Conservation (phyloP, 257 asterid species). For the Misopates orontium region DNA sequence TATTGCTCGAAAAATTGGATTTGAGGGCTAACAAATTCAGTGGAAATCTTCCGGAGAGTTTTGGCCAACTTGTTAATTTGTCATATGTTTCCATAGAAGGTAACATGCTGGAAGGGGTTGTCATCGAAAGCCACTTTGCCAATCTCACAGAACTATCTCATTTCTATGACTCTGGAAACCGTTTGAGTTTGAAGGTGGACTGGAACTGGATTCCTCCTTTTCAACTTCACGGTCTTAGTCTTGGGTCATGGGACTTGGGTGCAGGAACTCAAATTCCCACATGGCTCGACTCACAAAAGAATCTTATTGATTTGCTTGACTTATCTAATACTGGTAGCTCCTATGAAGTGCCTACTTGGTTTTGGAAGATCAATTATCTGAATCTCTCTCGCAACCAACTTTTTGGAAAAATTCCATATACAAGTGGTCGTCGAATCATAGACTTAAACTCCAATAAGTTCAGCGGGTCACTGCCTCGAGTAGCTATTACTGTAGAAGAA, state of each 20-base stretch:
- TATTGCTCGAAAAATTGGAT: slow-evolving; percentile 24
- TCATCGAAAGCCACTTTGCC: slow-evolving; percentile 33
- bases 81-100: not conserved
- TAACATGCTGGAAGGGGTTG: slow-evolving; percentile 37
- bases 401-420: slow-evolving; percentile 29
- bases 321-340: slow-evolving; percentile 32
- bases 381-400: slow-evolving; percentile 37
- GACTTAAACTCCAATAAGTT: slow-evolving; percentile 36
- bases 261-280: slow-evolving; percentile 21
- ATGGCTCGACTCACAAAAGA: slow-evolving; percentile 35
- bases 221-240: not conserved
- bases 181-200: slow-evolving; percentile 27
- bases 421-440: not conserved
- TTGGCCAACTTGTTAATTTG: slow-evolving; percentile 33
- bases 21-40: slow-evolving; percentile 24
- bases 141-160: slow-evolving; percentile 24
- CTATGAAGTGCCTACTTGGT: slow-evolving; percentile 33
- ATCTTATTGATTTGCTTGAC: not conserved
- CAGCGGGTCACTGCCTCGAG: slow-evolving; percentile 36
- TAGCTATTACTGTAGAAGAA: not conserved
- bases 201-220: slow-evolving; percentile 36
- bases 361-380: slow-evolving; percentile 20
- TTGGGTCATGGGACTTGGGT: slow-evolving; percentile 32
- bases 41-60: slow-evolving; percentile 41
- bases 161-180: slow-evolving; percentile 22